Conservation (phyloP, 2,329 filamentous ascomycete species). For the Calonectria crousiana region DNA sequence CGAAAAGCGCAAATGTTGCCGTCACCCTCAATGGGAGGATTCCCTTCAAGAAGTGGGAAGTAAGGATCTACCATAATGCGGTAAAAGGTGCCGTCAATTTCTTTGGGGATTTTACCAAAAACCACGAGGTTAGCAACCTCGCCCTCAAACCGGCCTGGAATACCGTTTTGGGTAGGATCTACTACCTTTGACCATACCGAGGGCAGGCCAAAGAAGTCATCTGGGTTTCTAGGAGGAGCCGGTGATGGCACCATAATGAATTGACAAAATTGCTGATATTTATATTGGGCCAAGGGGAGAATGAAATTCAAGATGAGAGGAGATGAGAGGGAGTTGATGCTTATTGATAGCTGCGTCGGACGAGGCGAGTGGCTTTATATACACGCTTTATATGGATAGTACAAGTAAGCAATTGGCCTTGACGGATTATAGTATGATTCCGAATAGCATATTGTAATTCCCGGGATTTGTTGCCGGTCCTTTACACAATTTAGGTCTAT, state of each 20-base stretch:
- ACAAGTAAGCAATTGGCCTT: not conserved
- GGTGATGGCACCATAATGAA: not conserved
- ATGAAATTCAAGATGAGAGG: not conserved
- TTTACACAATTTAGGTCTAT: not conserved
- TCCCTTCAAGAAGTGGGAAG: not conserved
- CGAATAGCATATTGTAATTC: not conserved
- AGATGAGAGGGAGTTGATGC: not conserved
- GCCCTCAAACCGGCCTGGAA: not conserved
- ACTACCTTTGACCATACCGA: not conserved
- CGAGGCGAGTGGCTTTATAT: not conserved
- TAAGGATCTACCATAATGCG: slow-evolving; percentile 5
- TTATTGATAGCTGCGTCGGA: not conserved
- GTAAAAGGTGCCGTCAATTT: not conserved
- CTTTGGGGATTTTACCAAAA: not conserved
- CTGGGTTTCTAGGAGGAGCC: not conserved
- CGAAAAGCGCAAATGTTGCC: not conserved
- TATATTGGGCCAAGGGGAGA: not conserved
- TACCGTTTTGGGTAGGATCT: not conserved
- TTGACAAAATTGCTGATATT: not conserved
- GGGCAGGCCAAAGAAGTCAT: not conserved
- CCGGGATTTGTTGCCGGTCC: not conserved
- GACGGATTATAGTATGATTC: not conserved
- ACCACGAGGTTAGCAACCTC: not conserved
- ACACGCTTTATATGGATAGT: not conserved
- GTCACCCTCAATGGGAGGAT: not conserved